These are phyloP conservation scores for Purpureocillium takamizusanense DNA, from an alignment of 2,329 filamentous ascomycete genomes.

Conservation along the genomic window DNA sequence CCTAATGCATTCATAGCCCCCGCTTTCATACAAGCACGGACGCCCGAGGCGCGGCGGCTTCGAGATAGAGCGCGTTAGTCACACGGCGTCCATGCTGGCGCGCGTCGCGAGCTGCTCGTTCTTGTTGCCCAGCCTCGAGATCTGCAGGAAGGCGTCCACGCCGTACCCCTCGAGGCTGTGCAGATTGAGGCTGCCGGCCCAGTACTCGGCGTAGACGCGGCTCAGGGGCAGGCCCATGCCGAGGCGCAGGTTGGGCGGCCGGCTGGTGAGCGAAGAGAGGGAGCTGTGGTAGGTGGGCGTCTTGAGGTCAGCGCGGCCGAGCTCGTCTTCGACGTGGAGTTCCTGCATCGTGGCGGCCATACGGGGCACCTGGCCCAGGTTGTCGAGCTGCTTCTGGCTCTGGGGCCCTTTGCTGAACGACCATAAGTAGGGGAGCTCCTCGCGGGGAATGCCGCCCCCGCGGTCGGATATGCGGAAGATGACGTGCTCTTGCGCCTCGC, in stretches of 20 bases:
- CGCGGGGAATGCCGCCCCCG: slow-evolving; percentile 81
- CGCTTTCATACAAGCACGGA: too few species aligned
- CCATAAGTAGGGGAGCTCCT: slow-evolving; percentile 85
- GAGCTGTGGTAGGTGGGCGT: slow-evolving; percentile 46
- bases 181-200: slow-evolving; percentile 85
- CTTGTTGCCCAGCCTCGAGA: slow-evolving; percentile 94
- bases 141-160: slow-evolving; percentile 90
- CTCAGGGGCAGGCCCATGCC: slow-evolving; percentile 93
- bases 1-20: too few species aligned
- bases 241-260: slow-evolving; percentile 77
- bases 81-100: slow-evolving; percentile 67
- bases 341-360: slow-evolving; percentile 94
- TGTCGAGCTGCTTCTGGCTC: slow-evolving; percentile 67
- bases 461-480: slow-evolving; percentile 95
- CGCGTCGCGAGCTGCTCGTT: slow-evolving; percentile 84
- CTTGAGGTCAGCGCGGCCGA: slow-evolving; percentile 31
- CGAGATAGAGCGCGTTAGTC: neutral
- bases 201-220: slow-evolving; percentile 93
- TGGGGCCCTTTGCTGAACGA: slow-evolving; percentile 92
- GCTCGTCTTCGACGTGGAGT: slow-evolving; percentile 44
- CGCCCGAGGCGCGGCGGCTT: too few species aligned
- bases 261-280: slow-evolving; percentile 67
- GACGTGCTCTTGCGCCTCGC: slow-evolving; percentile 87
- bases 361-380: slow-evolving; percentile 77
- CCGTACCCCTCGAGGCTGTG: slow-evolving; percentile 94